Percentiles rank a stretch among this genome's conserved stretches.
phyloP scores from a whole-genome alignment of 108 stramenopile species.

The Pseudonitzschia delicatissima region DNA sequence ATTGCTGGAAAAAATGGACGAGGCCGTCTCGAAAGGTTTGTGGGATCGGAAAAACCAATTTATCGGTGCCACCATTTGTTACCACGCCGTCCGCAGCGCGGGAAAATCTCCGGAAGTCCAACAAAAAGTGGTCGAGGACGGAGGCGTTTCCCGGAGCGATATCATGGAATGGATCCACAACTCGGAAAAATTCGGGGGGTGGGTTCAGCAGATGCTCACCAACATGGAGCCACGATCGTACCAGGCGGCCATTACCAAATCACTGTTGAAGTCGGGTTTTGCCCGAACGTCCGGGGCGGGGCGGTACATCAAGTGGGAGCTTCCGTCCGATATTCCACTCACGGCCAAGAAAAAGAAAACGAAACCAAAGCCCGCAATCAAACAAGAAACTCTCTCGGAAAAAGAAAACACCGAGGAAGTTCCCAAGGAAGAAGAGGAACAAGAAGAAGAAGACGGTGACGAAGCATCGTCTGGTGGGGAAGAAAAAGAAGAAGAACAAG shows the following conservation, averaged over 20 bases:
- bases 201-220: slow-evolving; percentile 44
- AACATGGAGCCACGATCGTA: slow-evolving; percentile 55
- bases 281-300: slow-evolving; percentile 30
- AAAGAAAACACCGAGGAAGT: background rate
- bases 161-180: slow-evolving; percentile 56
- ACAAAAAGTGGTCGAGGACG: slow-evolving; percentile 11
- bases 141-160: slow-evolving; percentile 41
- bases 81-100: slow-evolving; percentile 42
- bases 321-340: slow-evolving; percentile 21
- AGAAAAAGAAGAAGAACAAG: background rate
- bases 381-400: background rate
- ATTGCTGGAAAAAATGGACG: slow-evolving; percentile 29
- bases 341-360: slow-evolving; percentile 10
- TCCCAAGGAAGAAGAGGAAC: background rate
- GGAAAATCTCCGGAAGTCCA: slow-evolving; percentile 21
- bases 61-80: slow-evolving; percentile 38
- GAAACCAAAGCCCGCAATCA: background rate
- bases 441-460: slow-evolving; percentile 8
- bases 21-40: slow-evolving; percentile 28
- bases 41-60: slow-evolving; percentile 58
- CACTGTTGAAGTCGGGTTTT: slow-evolving; percentile 46
- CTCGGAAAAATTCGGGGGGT: slow-evolving; percentile 30
- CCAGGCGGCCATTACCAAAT: slow-evolving; percentile 50
- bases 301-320: slow-evolving; percentile 49
- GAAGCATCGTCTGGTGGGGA: background rate